Evolutionary conservation across 148 eudicot genomes (phyloP), one percentile per base, ranked within the genome.

Genomic region (Cornus suecica): DNA sequence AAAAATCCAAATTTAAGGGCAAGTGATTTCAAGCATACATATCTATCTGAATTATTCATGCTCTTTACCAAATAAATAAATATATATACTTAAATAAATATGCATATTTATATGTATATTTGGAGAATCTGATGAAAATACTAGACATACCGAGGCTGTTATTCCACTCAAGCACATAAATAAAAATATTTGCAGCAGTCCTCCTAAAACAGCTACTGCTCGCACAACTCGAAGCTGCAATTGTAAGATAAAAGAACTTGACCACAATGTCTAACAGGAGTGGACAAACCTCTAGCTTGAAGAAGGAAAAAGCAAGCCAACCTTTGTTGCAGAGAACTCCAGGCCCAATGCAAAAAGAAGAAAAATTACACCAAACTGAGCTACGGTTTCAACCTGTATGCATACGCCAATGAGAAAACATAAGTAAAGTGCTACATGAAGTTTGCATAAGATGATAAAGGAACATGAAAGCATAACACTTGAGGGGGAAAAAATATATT

Each of bases 311-410:
- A 51, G 26, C 23, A 71, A 67, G 29, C 67, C 32, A 66, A 96
- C 99, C 98, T 96, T 96, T 34, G 97, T 54, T 25, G 90, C 76
- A 41, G 99, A 96, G 87, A 96, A 96, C 80, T 96, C 99, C 81
- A 96, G 76, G 56, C 99, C 99, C 85, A 96, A 79, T 1, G 99
- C 99, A 84, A 96, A 96, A 71, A 96, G 90, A 75, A 96, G 99
- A 74, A 96, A 96, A 75, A 96, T 91, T 20, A 96, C 99, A 83
- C 99, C 99, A 88, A 96, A 96, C 79, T 96, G 99, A 77, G 99
- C 99, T 72, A 96, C 99, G n/a, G 99, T 96, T 80, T 96, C 99
- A 63, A 96, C 99, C 99, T 96, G 82, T 69, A 81, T 52, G 34
- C 68, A 70, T 56, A 60, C 60, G 27, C 37, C 34, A 68, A 60